Base-by-base conservation (phyloP, 2,329 filamentous ascomycete species). In the Ascochyta rabiei region DNA sequence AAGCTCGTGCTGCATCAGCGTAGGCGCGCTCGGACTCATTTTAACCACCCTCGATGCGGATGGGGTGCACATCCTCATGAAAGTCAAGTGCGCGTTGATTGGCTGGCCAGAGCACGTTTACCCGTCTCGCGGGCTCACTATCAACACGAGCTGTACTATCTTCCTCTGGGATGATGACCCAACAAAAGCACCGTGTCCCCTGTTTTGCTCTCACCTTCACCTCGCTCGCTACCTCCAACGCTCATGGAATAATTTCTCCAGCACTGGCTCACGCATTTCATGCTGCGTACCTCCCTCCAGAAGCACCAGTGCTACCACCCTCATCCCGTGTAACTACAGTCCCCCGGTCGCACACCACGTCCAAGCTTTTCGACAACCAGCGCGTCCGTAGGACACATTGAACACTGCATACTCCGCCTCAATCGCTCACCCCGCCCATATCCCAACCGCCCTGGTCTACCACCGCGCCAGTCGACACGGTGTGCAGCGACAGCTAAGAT, bases 161-260 rank as follows among this genome's bases (percentile, higher is more conserved):
- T 53, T 57, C 49, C 37, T 53, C 47, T 46, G 50, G 44, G 31
- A 52, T 38, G 21, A 47, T 56, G 48, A 56, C 58, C 59, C 64
- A 63, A 61, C 59, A 63, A 59, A 59, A 56, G 23, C 48, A 48
- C 53, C n/a, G 38, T 39, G 45, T 47, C 52, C 57, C 34, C 54
- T 53, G 55, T 52, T 33, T 50, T 53, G 45, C 42, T 52, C 48
- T 48, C 42, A 41, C 54, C 47, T 53, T 48, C 47, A 53, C 52
- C 26, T 45, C 46, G 35, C 49, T 62, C 59, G 57, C 57, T 57
- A 33, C 35, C 53, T n/a, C 45, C 4, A 41, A 15, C 26, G 1
- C 9, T 19, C 19, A 49, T 47, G 52, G 52, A 55, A 49, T 34
- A 50, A 50, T 46, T 26, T 6, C 19, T 35, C 26, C 41, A 63